Base-by-base conservation (phyloP, 2,329 filamentous ascomycete genomes). In the Alternaria incomplexa region DNA sequence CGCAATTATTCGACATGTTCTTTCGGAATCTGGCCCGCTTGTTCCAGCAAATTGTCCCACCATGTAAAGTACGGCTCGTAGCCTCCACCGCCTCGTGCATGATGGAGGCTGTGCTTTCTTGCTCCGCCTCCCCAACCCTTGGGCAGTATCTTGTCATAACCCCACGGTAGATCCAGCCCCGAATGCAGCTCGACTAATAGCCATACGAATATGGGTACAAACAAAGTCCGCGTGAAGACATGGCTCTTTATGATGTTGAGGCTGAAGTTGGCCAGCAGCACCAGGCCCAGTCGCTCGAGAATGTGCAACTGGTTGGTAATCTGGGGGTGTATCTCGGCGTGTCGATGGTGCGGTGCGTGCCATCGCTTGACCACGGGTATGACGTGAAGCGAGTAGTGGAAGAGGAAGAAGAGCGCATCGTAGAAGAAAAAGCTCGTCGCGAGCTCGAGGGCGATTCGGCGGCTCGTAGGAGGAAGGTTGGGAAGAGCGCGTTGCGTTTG, bases 241-340 rank as follows among this genome's bases (percentile, higher is more conserved):
- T 43, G 51, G 30, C 30, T 53, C 30, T 43, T 25, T 30, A 53
- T 53, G 8, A 53, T 53, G 30, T 53, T 43, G 12, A 53, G 20
- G 22, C 20, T 53, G 30, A 53, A 53, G 51, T 53, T 43, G 30
- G 51, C 51, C 22, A 53, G 51, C 20, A 53, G 6, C 48, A 52
- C 28, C 30, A 53, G 15, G 22, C 20, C 30, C 13, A 53, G 30
- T 25, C 51, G 30, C 51, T 53, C 51, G 13, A 53, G n/a, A 10
- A 53, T 26, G 32, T 53, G 51, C 32, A 53, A 20, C 30, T 53
- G 20, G 13, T 53, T 53, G 22, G 51, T 43, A 13, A 40, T 53
- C 20, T 43, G 51, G 30, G 30, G 30, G 30, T 53, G 51, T 23
- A 53, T 53, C 51, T 53, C 51, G 51, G 51, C 51, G 51, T 53